phyloP scores from a whole-genome alignment of 768 basidiomycete genomes.

The Strobilomyces echinocephalus region DNA sequence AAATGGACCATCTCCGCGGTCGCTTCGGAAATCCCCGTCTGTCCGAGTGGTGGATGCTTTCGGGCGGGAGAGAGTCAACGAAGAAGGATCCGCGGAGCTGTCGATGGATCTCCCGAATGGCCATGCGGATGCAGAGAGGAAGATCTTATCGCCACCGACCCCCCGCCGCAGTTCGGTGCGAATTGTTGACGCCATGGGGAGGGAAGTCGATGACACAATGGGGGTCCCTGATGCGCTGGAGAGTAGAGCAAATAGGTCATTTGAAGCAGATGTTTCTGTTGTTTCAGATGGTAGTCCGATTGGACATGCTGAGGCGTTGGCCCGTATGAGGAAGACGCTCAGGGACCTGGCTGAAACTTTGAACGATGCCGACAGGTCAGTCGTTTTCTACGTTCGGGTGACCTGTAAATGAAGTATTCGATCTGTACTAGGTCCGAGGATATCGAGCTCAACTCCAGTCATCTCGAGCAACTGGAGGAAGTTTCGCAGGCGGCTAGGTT shows the following conservation, averaged over 20 bases:
- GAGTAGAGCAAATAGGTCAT: slow-evolving; percentile 12
- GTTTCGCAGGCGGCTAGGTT: slow-evolving; percentile 49
- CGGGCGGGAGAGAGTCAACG: slow-evolving; percentile 43
- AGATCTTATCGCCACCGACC: slow-evolving; percentile 13
- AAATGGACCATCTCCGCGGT: slow-evolving; percentile 26
- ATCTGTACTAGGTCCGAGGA: slow-evolving; percentile 36
- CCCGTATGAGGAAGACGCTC: slow-evolving; percentile 54
- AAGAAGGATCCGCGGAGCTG: slow-evolving; percentile 5
- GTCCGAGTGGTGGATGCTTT: slow-evolving; percentile 71
- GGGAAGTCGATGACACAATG: slow-evolving; percentile 41
- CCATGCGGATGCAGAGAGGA: slow-evolving; percentile 18
- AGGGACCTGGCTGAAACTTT: slow-evolving; percentile 52
- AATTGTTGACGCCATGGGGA: slow-evolving; percentile 68
- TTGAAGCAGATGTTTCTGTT: slow-evolving; percentile 20
- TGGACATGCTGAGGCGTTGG: slow-evolving; percentile 48
- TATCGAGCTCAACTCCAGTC: slow-evolving; percentile 37
- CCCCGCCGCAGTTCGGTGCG: slow-evolving; percentile 42
- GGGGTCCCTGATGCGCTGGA: slow-evolving; percentile 31
- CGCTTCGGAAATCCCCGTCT: slow-evolving; percentile 44
- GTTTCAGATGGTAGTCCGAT: slow-evolving; percentile 20
- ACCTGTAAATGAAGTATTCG: slow-evolving; percentile 2
- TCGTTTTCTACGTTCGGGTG: slow-evolving; percentile 2
- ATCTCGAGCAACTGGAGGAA: slow-evolving; percentile 48
- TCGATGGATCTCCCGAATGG: slow-evolving; percentile 2
- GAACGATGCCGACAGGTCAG: slow-evolving; percentile 54